Percentiles rank a stretch among this genome's conserved stretches.
Evolutionary conservation across 257 asterid species (phyloP).

Genomic region (Nyctanthes arbortristis): DNA sequence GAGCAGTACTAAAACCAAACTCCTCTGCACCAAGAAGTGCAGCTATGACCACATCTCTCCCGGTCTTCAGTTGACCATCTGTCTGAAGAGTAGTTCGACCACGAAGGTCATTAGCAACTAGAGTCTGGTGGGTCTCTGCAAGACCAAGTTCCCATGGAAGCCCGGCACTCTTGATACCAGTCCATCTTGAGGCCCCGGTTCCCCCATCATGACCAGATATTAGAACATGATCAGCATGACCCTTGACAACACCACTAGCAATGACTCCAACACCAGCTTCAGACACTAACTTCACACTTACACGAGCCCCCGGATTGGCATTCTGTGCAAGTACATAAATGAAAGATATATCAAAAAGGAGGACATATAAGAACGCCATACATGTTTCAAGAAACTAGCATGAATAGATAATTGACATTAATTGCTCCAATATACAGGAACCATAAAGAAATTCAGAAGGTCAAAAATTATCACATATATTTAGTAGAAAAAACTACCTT

Average conservation of each 20-base stretch:
- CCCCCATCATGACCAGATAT: slow-evolving; percentile 99
- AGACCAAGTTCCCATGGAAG: slow-evolving; percentile 99
- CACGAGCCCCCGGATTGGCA: slow-evolving; percentile 94
- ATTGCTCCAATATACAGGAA: background rate
- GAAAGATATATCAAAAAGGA: slow-evolving; percentile 8
- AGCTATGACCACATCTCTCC: slow-evolving; percentile 96
- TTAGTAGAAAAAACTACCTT: slow-evolving; percentile 50
- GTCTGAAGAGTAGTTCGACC: slow-evolving; percentile 94
- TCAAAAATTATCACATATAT: background rate
- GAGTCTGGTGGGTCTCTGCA: slow-evolving; percentile 97
- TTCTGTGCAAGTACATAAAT: slow-evolving; percentile 44
- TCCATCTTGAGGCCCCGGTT: slow-evolving; percentile 98
- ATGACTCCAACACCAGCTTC: slow-evolving; percentile 99
- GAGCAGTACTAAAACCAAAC: slow-evolving; percentile 99
- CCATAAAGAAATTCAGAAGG: slow-evolving; percentile 4
- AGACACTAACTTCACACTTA: slow-evolving; percentile 97
- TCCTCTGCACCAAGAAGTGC: slow-evolving; percentile 99
- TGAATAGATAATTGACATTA: background rate
- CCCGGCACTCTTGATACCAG: slow-evolving; percentile 98
- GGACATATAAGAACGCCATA: background rate
- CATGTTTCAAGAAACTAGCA: background rate
- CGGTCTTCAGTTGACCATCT: slow-evolving; percentile 97
- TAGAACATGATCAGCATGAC: slow-evolving; percentile 96
- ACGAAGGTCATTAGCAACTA: slow-evolving; percentile 98
- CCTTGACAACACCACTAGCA: slow-evolving; percentile 97